Percentiles rank a stretch among this genome's conserved stretches.
These are phyloP conservation scores for Calonectria leucothoes DNA, from an alignment of 2,329 filamentous ascomycete genomes.

Conservation along the genomic window DNA sequence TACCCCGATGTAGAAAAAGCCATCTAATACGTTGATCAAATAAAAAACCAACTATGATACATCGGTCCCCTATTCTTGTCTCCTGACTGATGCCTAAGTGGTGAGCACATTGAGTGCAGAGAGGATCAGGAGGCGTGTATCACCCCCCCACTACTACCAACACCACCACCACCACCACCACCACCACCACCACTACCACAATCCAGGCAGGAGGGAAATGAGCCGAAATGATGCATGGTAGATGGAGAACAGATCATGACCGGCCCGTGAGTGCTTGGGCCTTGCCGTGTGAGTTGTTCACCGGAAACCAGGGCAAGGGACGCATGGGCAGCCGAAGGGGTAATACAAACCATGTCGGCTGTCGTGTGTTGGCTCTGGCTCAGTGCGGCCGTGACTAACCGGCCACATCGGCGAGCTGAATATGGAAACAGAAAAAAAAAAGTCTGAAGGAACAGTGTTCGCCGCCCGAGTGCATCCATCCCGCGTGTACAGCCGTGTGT, in stretches of 20 bases:
- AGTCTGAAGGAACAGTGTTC: neutral
- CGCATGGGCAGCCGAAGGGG: neutral
- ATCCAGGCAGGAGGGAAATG: neutral
- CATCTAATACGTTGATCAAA: neutral
- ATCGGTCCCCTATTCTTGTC: neutral
- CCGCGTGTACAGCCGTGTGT: no score
- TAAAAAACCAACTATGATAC: neutral
- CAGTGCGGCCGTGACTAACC: constrained; percentile 1
- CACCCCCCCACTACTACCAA: no score
- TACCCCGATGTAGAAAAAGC: neutral
- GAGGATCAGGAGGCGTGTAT: neutral
- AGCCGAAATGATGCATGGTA: constrained; percentile 14
- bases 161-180: neutral
- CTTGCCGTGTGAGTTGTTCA: neutral
- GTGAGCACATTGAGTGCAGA: neutral
- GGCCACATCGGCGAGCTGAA: constrained; percentile 29
- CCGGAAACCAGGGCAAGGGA: neutral
- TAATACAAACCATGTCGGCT: neutral
- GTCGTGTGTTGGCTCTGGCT: neutral
- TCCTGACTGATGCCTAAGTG: neutral
- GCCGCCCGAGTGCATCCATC: neutral
- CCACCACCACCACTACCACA: neutral
- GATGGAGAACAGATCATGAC: neutral
- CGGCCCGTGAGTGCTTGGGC: neutral
- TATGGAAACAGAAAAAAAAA: constrained; percentile 27